Base-by-base conservation (phyloP, 2,329 filamentous ascomycete genomes). In the Fusarium sp. region DNA sequence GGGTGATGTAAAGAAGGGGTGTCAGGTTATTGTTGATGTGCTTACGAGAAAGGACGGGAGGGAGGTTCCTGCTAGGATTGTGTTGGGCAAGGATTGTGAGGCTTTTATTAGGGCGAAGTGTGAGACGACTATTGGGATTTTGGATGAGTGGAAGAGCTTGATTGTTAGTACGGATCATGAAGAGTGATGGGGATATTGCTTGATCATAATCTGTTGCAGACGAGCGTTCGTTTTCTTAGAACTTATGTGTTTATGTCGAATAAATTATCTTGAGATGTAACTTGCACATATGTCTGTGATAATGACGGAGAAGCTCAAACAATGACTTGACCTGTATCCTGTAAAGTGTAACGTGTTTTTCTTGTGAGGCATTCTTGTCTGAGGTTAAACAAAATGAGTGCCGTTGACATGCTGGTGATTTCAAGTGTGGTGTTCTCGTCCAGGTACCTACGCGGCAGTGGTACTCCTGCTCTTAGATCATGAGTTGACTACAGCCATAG, bases 1-100 rank as follows among this genome's bases (percentile, higher is more conserved):
- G 0, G 90, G 90, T 0, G 89, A 92, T 76, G 84, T 89, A 4
- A 80, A 79, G 20, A 91, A 91, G 82, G 90, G 87, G 0, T 81
- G 83, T 9, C 83, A 81, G 66, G 84, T 88, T 1, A 82, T 90
- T 32, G 84, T 91, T 6, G 90, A 92, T 72, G 82, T 90, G 16
- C 73, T 92, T 73, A 90, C 87, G 9, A 82, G 82, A 50, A 84
- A 82, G 3, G 89, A 89, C 68, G 89, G 87, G 0, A 87, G 80
- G 72, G 83, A 86, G 23, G 81, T 92, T 2, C 90, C 90, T 0
- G 74, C 87, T 16, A 82, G 90, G 32, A 74, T 92, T 58, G 81
- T 86, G n/a, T 79, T 92, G 45, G 91, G 91, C 0, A 84, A 81
- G 9, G 90, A 92, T 78, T 81, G 81, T 8, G 76, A 87, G n/a